Base-by-base conservation (phyloP, 306 rosid species). In the Erythrophleum fordii region DNA sequence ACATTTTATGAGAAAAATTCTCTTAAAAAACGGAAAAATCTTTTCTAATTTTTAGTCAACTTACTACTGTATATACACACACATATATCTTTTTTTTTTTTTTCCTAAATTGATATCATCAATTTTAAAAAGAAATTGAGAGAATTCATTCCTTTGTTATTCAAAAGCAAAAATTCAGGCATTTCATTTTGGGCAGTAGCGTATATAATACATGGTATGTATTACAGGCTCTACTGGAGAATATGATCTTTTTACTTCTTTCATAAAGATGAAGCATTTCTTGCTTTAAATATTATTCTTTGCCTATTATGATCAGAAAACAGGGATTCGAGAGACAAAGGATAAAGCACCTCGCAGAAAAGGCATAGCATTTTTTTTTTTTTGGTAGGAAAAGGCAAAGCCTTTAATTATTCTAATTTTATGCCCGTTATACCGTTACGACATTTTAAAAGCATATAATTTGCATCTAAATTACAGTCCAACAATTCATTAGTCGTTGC, bases 231-330 rank as follows among this genome's bases (percentile, higher is more conserved):
- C 13, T 6, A 7, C 23, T 62, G 69, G 51, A 41, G 45, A 17
- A 60, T 31, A 25, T 3, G 28, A 42, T 11, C 11, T 29, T 48
- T 39, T 11, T 29, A 1, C 39, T 31, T 20, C 39, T 64, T 64
- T 17, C 16, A 39, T 12, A 70, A 70, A 65, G 31, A 17, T 1
- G 34, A 49, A 25, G 14, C 73, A 64, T 31, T 61, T n/a, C 34
- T 41, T 22, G 46, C 75, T 55, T 51, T 77, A 52, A 14, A 52
- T 56, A 56, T 51, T 37, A 67, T 66, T 66, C 67, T 17, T 66
- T 77, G 20, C 67, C 75, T 55, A 67, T 53, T 20, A 49, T 14
- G 31, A 41, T 64, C 26, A 13, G 49, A 55, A 48, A 31, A 26
- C 65, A 9, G 35, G 59, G 45, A 20, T 29, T 5, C 39, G 52